Evolutionary conservation across 2,329 filamentous ascomycete genomes (phyloP), one percentile per base, ranked within the genome.

Genomic region (Stagonosporopsis rhizophila): DNA sequence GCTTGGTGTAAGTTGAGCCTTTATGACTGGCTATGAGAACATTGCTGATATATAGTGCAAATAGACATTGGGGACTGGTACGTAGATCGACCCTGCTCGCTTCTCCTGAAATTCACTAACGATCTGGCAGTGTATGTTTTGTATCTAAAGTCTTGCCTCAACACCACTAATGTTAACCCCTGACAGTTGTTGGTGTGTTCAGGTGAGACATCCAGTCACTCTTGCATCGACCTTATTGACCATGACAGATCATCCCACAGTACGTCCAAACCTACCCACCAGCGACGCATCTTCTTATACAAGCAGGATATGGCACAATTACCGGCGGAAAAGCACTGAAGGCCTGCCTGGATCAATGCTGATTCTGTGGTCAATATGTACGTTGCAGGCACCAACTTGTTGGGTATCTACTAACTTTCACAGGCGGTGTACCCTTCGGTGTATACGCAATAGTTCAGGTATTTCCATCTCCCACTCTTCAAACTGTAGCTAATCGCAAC

Each of bases 351-450:
- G 79, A 0, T 64, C 73, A 19, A 88, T 88, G 85, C 82, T 88
- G 78, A 83, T 88, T 59, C 71, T 88, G 1, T 89, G 86, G 85
- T 85, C 83, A n/a, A 67, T 80, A 28, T 85, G 84, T 81, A 69
- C 44, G 19, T 38, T 17, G 44, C 34, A 12, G n/a, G 8, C 17
- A 15, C 7, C 19, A 12, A 5, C 14, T 15, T 12, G 19, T 11
- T 14, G 12, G 25, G 17, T 5, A 30, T 23, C 14, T 17, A 23
- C 61, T 67, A 38, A 64, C 55, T 42, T 40, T 22, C 5, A 15
- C 47, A 74, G 73, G 71, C 17, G 71, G 69, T 20, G 78, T 82
- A 25, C 81, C 81, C 2, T 82, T 83, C 66, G 82, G 82, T 17
- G 78, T 80, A 19, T 84, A 84, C 67, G 75, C 81, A 17, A 79